phyloP scores from a whole-genome alignment of 2,329 filamentous ascomycete species.

The Tympanopsis confertula region DNA sequence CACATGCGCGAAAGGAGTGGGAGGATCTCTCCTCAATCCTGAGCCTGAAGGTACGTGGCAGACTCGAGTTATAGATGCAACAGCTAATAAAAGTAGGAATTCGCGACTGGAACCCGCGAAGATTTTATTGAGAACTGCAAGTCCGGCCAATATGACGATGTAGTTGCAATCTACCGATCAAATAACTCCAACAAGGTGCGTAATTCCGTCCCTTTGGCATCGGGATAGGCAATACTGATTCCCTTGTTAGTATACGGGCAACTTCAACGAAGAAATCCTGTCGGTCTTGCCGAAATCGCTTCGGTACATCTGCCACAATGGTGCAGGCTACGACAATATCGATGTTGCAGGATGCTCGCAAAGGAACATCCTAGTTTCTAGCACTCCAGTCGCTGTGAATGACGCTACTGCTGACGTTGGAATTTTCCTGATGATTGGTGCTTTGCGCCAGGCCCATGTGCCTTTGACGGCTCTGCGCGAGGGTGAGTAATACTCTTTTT shows the following conservation, averaged over 20 bases:
- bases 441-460: conserved; percentile 53
- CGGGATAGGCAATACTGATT: not conserved
- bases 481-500: conserved; percentile 43
- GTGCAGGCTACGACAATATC: conserved; percentile 50
- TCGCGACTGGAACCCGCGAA: conserved; percentile 34
- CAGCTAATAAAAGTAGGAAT: conserved; percentile 26
- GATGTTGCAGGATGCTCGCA: conserved; percentile 40
- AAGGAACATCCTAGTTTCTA: conserved; percentile 49
- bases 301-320: conserved; percentile 38
- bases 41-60: conserved; percentile 21
- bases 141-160: conserved; percentile 39
- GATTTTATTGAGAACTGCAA: conserved; percentile 43
- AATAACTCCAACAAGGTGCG: conserved; percentile 37
- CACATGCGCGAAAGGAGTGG: conserved; percentile 28
- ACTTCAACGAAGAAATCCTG: conserved; percentile 32
- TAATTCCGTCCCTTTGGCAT: not conserved
- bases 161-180: conserved; percentile 44
- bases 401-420: conserved; percentile 62
- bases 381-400: conserved; percentile 56
- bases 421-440: conserved; percentile 61
- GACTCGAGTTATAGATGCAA: not conserved
- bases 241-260: not conserved
- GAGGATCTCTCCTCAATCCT: conserved; percentile 22
- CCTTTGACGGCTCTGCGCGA: conserved; percentile 44
- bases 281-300: conserved; percentile 27